Percentiles rank a stretch among this genome's conserved stretches.
These are phyloP conservation scores for Diaporthe aspalathi DNA, from an alignment of 2,329 filamentous ascomycete species.

Conservation along the genomic window DNA sequence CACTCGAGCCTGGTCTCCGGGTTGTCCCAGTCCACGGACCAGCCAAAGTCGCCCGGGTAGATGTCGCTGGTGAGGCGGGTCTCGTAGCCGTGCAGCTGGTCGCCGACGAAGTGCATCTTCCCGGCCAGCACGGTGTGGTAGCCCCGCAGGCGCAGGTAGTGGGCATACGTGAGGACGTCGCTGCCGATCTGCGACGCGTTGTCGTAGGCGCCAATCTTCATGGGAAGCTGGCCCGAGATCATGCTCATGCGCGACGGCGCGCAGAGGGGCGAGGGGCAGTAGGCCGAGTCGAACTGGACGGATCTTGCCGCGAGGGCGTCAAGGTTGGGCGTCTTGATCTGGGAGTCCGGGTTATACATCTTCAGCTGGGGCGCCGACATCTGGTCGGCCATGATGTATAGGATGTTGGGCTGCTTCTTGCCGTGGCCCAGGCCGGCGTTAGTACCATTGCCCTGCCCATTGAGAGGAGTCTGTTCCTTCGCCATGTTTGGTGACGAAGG, in stretches of 20 bases:
- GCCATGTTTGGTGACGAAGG: slow-evolving; percentile 60
- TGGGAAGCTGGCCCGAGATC: slow-evolving; percentile 91
- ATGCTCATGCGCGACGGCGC: slow-evolving; percentile 94
- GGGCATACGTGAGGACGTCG: slow-evolving; percentile 90
- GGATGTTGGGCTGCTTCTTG: slow-evolving; percentile 71
- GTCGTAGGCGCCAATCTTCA: slow-evolving; percentile 92
- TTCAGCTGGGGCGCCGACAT: slow-evolving; percentile 90
- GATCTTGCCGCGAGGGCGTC: slow-evolving; percentile 83
- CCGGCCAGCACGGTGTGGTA: slow-evolving; percentile 93
- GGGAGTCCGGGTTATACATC: slow-evolving; percentile 89
- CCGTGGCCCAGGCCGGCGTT: slow-evolving; percentile 35
- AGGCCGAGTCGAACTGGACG: slow-evolving; percentile 92
- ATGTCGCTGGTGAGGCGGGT: slow-evolving; percentile 94
- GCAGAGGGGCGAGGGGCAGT: slow-evolving; percentile 93
- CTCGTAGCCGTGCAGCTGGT: slow-evolving; percentile 95
- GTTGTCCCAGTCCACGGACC: slow-evolving; percentile 96
- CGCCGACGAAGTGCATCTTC: slow-evolving; percentile 98
- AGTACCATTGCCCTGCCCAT: slow-evolving; percentile 42
- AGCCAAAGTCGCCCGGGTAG: slow-evolving; percentile 93
- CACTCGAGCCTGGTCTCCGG: slow-evolving; percentile 88
- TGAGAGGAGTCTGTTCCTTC: slow-evolving; percentile 28
- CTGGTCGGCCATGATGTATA: slow-evolving; percentile 98
- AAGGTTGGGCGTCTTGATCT: slow-evolving; percentile 92
- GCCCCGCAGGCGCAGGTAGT: slow-evolving; percentile 85
- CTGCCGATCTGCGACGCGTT: slow-evolving; percentile 87